Conservation (phyloP, 2,329 filamentous ascomycete species). For the Colletotrichum siamense region DNA sequence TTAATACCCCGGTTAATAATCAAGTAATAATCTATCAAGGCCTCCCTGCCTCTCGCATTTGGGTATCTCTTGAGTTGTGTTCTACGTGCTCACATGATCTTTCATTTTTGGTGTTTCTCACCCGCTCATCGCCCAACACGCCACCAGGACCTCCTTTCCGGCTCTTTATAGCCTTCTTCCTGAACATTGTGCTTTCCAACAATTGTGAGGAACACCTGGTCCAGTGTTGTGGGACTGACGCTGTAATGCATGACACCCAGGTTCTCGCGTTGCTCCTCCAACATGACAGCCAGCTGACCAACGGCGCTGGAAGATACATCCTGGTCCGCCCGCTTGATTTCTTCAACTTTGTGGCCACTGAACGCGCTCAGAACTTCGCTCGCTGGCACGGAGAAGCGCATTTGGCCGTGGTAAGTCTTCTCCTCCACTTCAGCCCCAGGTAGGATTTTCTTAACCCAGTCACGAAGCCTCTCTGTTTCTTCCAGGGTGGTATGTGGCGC, state of each 20-base stretch:
- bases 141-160: conserved; percentile 28
- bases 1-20: not conserved
- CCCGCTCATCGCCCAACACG: not conserved
- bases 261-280: conserved; percentile 73
- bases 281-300: conserved; percentile 70
- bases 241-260: conserved; percentile 86
- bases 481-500: conserved; percentile 75
- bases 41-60: not conserved
- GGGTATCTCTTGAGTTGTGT: not conserved
- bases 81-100: not conserved
- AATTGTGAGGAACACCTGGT: conserved; percentile 89
- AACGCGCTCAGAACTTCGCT: conserved; percentile 34
- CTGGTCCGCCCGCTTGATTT: conserved; percentile 28
- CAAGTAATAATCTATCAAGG: not conserved
- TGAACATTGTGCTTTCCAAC: conserved; percentile 80
- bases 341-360: conserved; percentile 20
- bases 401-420: conserved; percentile 82
- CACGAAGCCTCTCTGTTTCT: conserved; percentile 70
- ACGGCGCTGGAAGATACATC: conserved; percentile 57
- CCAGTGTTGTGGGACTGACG: conserved; percentile 84
- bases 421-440: conserved; percentile 72
- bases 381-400: conserved; percentile 80
- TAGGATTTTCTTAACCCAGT: conserved; percentile 69
- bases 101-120: not conserved
- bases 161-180: conserved; percentile 68